Evolutionary conservation across 2,329 filamentous ascomycete species (phyloP).

Genomic region (Neophaeococcomyces aloes): DNA sequence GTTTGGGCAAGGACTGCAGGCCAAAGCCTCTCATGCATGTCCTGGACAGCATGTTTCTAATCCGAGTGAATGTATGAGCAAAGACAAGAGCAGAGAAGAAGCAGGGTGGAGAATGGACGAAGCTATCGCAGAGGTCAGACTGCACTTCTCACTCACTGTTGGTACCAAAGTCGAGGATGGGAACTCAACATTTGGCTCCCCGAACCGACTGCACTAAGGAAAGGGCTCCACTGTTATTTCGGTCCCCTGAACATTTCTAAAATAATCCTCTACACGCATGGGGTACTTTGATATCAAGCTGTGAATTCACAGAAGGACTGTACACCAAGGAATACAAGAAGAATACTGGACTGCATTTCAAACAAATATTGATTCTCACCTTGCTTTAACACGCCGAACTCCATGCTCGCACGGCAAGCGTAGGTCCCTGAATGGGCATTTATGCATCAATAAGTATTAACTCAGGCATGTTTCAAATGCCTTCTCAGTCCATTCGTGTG

Average conservation of each 20-base stretch:
- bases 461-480: too few species aligned
- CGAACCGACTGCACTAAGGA: not conserved
- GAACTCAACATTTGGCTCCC: slow-evolving; percentile 2
- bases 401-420: not conserved
- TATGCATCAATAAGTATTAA: too few species aligned
- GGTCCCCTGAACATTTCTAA: not conserved
- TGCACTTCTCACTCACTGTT: too few species aligned
- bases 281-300: too few species aligned
- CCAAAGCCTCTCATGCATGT: slow-evolving; percentile 20
- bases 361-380: not conserved
- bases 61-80: slow-evolving; percentile 2
- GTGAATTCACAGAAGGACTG: too few species aligned
- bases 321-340: too few species aligned
- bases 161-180: too few species aligned
- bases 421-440: not conserved
- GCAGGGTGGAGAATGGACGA: slow-evolving; percentile 3
- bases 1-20: slow-evolving; percentile 28
- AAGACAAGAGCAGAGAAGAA: slow-evolving; percentile 8
- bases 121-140: not conserved
- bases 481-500: not conserved
- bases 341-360: too few species aligned
- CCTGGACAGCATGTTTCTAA: slow-evolving; percentile 18
- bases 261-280: too few species aligned
- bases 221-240: slow-evolving; percentile 2
- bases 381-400: not conserved